A percentile compares a stretch with the other conserved stretches of the same genome.
phyloP scores from a whole-genome alignment of 306 rosid species.

The Dryas octopetala region DNA sequence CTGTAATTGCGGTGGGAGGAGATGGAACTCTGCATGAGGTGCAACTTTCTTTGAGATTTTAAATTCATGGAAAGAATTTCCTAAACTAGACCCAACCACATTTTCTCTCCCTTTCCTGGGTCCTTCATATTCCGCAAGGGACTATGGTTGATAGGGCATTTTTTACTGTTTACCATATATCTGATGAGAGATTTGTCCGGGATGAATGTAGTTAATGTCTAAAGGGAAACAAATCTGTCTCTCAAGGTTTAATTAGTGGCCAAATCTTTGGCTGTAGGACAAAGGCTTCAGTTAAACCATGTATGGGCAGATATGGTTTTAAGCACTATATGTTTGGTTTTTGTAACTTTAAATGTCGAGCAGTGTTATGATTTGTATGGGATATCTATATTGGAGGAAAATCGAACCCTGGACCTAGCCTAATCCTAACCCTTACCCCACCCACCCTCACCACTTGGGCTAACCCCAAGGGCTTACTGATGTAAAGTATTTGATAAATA shows the following conservation, averaged over 20 bases:
- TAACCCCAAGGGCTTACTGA: neutral
- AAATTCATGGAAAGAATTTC: neutral
- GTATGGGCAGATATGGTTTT: neutral
- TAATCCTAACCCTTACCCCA: no score
- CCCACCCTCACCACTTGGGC: no score
- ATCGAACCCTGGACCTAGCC: no score
- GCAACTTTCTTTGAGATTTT: constrained; percentile 15
- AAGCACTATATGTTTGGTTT: neutral
- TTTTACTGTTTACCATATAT: neutral
- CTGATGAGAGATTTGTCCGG: neutral
- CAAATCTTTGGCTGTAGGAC: neutral
- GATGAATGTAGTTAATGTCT: neutral
- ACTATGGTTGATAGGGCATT: neutral
- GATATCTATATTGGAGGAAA: neutral
- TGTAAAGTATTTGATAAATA: neutral
- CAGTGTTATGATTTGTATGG: constrained; percentile 4
- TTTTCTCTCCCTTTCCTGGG: neutral
- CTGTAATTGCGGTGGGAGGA: constrained; percentile 95
- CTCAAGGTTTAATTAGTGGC: neutral
- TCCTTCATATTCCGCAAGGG: neutral
- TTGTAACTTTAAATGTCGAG: neutral
- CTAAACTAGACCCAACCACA: neutral
- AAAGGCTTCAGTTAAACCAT: constrained; percentile 3
- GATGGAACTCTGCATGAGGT: constrained; percentile 99
- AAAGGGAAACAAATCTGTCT: neutral